Base-by-base conservation (phyloP, 2,329 filamentous ascomycete genomes). In the Pseudogymnoascus sp. region DNA sequence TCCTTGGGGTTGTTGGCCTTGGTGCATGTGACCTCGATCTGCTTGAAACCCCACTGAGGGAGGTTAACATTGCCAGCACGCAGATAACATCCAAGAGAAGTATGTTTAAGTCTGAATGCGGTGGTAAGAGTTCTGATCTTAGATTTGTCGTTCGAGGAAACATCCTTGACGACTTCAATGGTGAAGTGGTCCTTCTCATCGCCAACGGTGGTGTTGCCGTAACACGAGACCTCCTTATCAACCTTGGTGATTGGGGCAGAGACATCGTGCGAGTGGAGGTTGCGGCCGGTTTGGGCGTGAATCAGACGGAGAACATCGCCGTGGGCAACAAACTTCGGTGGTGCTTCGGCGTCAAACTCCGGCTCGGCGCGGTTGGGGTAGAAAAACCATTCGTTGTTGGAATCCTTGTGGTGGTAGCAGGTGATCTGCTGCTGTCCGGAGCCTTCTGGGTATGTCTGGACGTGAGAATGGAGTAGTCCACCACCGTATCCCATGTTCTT, bases 401-500 rank as follows among this genome's bases (percentile, higher is more conserved):
- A 84, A 80, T 99, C 95, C 76, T 99, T 99, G 82, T 99, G 95
- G 78, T 99, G 95, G 78, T 99, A 99, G 81, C 96, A 99, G 67
- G 95, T 99, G 66, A 99, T 88, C 76, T 99, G 95, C 77, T 99
- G 96, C 78, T 99, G 95, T 61, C 79, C 80, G 38, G 95, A 97
- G 33, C 93, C 95, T 73, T 97, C 93, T 0, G 93, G 93, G 74
- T 91, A 97, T 7, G 92, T 97, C 78, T 97, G 93, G 66, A 97
- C 85, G 80, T 97, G 95, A 44, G 93, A 97, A 78, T 97, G 93
- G 53, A 97, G 86, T 37, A 99, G 86, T 74, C 95, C 95, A 73
- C 95, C 95, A 65, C 95, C 95, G 71, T 99, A 99, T 33, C 95
- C 95, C 95, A 97, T 99, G 76, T 99, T 99, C 83, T 99, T 99